Conservation (phyloP, 805 yeast genomes). For the Cyberlindnera mycetangii region DNA sequence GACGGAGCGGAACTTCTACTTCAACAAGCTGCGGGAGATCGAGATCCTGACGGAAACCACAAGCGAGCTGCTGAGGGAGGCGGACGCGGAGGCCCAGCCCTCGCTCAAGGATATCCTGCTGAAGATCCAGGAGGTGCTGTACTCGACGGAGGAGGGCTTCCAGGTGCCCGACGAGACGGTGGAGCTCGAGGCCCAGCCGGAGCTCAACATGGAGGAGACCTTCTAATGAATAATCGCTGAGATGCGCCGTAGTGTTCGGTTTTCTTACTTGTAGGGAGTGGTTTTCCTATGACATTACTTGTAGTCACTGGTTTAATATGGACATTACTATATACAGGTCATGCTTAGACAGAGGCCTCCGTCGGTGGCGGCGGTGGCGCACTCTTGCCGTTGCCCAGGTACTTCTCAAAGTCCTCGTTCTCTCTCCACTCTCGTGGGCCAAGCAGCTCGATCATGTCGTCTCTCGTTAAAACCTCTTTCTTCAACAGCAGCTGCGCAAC, state of each 20-base stretch:
- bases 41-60: constrained; percentile 74
- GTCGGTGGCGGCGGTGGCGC: constrained; percentile 22
- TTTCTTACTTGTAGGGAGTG: too few species aligned
- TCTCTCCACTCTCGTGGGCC: constrained; percentile 81
- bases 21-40: constrained; percentile 82
- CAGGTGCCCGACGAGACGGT: constrained; percentile 49
- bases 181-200: constrained; percentile 24
- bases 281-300: too few species aligned
- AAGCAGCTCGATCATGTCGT: constrained; percentile 71
- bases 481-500: constrained; percentile 71
- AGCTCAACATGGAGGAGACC: constrained; percentile 34
- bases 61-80: constrained; percentile 46
- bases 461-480: constrained; percentile 79
- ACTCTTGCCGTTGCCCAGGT: constrained; percentile 42
- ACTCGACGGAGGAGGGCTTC: constrained; percentile 82
- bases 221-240: constrained; percentile 20
- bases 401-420: constrained; percentile 88
- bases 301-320: too few species aligned
- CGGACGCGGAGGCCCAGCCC: constrained; percentile 24
- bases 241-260: too few species aligned
- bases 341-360: constrained; percentile 1
- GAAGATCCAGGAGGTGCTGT: constrained; percentile 73
- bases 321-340: constrained; percentile 7
- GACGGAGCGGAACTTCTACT: constrained; percentile 87
- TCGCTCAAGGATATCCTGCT: constrained; percentile 43